Conservation (phyloP, 768 basidiomycete genomes). For the Pholiota molesta region DNA sequence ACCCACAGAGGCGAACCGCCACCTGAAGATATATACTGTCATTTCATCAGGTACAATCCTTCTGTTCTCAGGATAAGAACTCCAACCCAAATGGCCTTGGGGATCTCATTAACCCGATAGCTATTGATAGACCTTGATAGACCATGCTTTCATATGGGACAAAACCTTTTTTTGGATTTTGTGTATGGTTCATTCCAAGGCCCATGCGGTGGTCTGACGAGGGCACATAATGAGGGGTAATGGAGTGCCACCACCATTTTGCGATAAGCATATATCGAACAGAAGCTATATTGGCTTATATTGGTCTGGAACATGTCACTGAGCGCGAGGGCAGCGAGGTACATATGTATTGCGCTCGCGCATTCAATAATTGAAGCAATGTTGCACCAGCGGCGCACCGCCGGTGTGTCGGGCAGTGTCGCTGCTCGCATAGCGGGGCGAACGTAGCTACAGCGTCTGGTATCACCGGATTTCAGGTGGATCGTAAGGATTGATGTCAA, state of each 20-base stretch:
- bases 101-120: background rate
- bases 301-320: background rate
- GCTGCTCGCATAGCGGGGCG: background rate
- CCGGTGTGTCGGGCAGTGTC: background rate
- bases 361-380: background rate
- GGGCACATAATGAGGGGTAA: too few species aligned
- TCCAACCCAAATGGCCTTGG: background rate
- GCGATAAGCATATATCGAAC: background rate
- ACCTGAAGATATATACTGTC: background rate
- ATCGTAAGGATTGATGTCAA: background rate
- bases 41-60: background rate
- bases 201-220: slow-evolving; percentile 1
- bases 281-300: background rate
- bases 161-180: background rate
- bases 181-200: background rate
- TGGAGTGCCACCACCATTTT: background rate
- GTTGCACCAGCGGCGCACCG: background rate
- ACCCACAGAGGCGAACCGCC: background rate
- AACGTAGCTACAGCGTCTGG: background rate
- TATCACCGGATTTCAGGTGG: background rate
- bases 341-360: background rate
- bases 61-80: background rate
- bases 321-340: background rate
- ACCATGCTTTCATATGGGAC: background rate
- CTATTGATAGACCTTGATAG: slow-evolving; percentile 1